Base-by-base conservation (phyloP, 768 basidiomycete genomes). In the Trametes punicea region DNA sequence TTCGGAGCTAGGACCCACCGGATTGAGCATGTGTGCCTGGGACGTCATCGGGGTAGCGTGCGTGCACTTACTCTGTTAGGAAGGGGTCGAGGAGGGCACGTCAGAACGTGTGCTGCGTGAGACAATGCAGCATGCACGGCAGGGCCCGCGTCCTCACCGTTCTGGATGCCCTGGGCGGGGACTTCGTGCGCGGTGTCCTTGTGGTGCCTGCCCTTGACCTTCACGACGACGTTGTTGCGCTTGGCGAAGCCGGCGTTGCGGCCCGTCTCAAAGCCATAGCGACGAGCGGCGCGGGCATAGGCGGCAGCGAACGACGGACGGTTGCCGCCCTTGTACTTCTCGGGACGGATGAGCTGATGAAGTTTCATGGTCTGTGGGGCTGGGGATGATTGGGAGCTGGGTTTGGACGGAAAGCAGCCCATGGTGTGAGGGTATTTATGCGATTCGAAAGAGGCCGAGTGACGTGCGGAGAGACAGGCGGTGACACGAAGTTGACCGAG, bases 1-100 rank as follows among this genome's bases (percentile, higher is more conserved):
- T 60, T 75, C 74, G 31, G 68, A 63, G 56, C 73, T 73, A 23
- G 38, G n/a, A n/a, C n/a, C n/a, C 15, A 20, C 50, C 50, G 36
- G 46, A 34, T 31, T 41, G 20, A 55, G 46, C 45, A 53, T 41
- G 40, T 51, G 47, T 9, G 29, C 6, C 3, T 9, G 6, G 27
- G 34, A 47, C 46, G 46, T 41, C 49, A 38, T 49, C 20, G 26
- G 16, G n/a, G 25, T 15, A 23, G 36, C 11, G n/a, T 27, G 31
- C 25, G 25, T 26, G 29, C 42, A 59, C 61, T 52, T 51, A 64
- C 61, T 64, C 61, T 62, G 41, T 36, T 40, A n/a, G 36, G 59
- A n/a, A n/a, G n/a, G n/a, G n/a, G n/a, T n/a, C n/a, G n/a, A n/a
- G n/a, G n/a, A n/a, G n/a, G n/a, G n/a, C n/a, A n/a, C n/a, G n/a